Percentiles rank a stretch among this genome's conserved stretches.
These are phyloP conservation scores for Toxoplasma gondii DNA, from an alignment of 169 alveolate genomes.

Conservation along the genomic window DNA sequence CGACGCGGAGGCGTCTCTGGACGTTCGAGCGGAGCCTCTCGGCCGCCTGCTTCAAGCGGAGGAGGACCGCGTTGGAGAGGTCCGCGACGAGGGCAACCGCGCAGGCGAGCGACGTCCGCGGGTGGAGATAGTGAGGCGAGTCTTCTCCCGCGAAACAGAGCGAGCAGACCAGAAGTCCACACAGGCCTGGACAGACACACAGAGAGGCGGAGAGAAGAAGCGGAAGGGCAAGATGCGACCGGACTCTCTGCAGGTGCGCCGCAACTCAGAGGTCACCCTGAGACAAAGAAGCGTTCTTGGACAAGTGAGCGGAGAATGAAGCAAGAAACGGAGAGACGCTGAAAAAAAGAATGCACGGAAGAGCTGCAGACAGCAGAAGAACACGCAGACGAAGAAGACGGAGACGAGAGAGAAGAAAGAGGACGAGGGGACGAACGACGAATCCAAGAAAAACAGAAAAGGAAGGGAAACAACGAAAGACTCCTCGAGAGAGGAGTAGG, in stretches of 20 bases:
- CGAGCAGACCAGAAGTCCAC: background rate
- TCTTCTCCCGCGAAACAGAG: conserved; percentile 1
- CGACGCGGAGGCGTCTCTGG: background rate
- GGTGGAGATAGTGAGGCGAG: background rate
- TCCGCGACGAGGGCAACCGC: background rate
- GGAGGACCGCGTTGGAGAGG: background rate
- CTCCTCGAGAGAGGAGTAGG: too few relatives aligned
- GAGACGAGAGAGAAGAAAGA: background rate
- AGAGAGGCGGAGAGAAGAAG: background rate
- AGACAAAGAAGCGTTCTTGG: too few relatives aligned
- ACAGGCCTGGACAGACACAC: background rate
- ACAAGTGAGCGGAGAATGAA: background rate
- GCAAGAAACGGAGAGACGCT: background rate
- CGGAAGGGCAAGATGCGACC: too few relatives aligned
- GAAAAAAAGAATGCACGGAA: background rate
- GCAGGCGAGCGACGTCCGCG: background rate
- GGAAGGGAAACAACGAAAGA: too few relatives aligned
- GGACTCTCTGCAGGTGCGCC: too few relatives aligned
- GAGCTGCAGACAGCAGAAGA: background rate
- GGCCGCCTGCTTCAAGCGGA: background rate
- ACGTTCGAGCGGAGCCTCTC: background rate
- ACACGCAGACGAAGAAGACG: too few relatives aligned
- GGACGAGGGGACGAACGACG: background rate
- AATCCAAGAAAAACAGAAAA: background rate
- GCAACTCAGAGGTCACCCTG: too few relatives aligned